These are phyloP conservation scores for Metarhizium robertsii DNA, from an alignment of 2,329 filamentous ascomycete genomes.

Conservation along the genomic window DNA sequence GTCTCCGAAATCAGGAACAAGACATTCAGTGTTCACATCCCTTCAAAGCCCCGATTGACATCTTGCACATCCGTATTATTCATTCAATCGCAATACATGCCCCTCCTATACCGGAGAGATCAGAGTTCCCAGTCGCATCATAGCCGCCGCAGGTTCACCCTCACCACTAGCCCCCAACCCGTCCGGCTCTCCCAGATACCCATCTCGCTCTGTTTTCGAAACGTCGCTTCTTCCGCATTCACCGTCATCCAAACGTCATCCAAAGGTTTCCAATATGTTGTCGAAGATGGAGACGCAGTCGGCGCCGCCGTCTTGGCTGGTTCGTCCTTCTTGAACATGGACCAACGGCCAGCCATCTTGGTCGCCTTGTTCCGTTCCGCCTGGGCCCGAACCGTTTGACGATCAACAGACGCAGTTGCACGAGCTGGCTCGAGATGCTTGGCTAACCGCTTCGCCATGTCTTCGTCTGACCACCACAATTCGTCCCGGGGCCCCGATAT, in stretches of 20 bases:
- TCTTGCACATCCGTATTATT: no score
- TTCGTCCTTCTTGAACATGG: slow-evolving; percentile 19
- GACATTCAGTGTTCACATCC: no score
- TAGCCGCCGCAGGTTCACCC: slow-evolving; percentile 1
- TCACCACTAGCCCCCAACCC: slow-evolving; percentile 40
- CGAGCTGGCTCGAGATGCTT: slow-evolving; percentile 29
- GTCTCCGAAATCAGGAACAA: no score
- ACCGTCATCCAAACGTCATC: slow-evolving; percentile 29
- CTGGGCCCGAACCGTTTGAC: slow-evolving; percentile 19
- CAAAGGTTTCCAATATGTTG: slow-evolving; percentile 1
- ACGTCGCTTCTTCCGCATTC: slow-evolving; percentile 37
- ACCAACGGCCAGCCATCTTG: slow-evolving; percentile 18
- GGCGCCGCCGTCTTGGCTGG: background rate
- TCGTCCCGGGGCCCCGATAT: slow-evolving; percentile 1
- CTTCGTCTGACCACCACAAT: slow-evolving; percentile 40
- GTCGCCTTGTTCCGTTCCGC: slow-evolving; percentile 22
- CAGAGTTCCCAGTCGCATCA: background rate
- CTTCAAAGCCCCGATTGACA: no score
- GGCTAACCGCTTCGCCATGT: slow-evolving; percentile 35
- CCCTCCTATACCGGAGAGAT: no score
- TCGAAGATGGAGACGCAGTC: background rate
- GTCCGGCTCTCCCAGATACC: slow-evolving; percentile 41
- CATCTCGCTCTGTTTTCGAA: slow-evolving; percentile 40
- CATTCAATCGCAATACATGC: no score
- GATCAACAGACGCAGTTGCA: slow-evolving; percentile 11